Conservation (phyloP, 2,329 filamentous ascomycete species). For the Stemphylium lycopersici region DNA sequence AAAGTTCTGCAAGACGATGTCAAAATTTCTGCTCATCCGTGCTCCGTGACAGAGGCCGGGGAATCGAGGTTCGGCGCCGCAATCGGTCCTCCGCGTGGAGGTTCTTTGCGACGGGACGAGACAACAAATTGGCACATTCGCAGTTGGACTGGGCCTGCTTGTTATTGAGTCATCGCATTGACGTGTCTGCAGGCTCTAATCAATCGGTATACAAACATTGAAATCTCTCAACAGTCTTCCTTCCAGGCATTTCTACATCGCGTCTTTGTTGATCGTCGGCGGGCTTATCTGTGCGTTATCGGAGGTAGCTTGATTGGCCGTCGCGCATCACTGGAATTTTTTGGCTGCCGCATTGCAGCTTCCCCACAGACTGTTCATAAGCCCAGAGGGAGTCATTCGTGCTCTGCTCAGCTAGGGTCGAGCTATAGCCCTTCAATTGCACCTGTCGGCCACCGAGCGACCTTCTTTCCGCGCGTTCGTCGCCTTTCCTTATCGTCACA, state of each 20-base stretch:
- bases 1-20: conserved; percentile 16
- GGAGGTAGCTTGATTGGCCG: conserved; percentile 38
- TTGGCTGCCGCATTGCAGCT: conserved; percentile 36
- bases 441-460: conserved; percentile 24
- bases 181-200: not conserved
- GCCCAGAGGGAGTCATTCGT: conserved; percentile 34
- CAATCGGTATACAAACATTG: not conserved
- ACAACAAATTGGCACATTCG: conserved; percentile 1
- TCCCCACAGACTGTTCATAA: conserved; percentile 42
- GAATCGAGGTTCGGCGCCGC: conserved; percentile 26
- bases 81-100: conserved; percentile 24
- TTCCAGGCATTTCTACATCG: not conserved
- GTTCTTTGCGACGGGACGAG: not conserved
- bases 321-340: conserved; percentile 40
- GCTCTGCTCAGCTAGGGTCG: conserved; percentile 36
- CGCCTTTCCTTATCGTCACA: conserved; percentile 18
- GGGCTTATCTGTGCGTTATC: conserved; percentile 40
- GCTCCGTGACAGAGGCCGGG: conserved; percentile 14
- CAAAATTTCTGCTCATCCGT: conserved; percentile 34
- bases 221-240: not conserved
- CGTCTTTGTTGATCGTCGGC: conserved; percentile 20
- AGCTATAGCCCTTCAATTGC: conserved; percentile 43
- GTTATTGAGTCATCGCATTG: not conserved
- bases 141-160: not conserved
- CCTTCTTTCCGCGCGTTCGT: conserved; percentile 24